Base-by-base conservation (phyloP, 495 filamentous ascomycete genomes). In the Penicillium parvum region DNA sequence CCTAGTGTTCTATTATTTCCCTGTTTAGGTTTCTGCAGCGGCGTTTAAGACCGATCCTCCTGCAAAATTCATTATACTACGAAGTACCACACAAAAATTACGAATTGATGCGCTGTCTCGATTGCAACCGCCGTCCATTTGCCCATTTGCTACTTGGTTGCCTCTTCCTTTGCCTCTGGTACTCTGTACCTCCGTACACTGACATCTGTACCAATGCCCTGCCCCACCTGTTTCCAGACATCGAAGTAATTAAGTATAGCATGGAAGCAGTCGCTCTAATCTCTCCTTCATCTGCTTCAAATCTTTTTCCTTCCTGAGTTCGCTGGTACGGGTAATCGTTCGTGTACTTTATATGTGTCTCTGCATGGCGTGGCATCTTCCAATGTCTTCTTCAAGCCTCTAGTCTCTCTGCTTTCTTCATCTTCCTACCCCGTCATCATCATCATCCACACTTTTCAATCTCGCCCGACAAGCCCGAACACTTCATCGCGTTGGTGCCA, bases 211-310 rank as follows among this genome's bases (percentile, higher is more conserved):
- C 33, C 18, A 36, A 26, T 47, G n/a, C n/a, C n/a, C n/a, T 34
- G 50, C 57, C 57, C 57, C 57, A 57, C 57, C 47, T 22, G 43
- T 51, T 57, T 44, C 38, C 35, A n/a, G n/a, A n/a, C n/a, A n/a
- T 9, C 20, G 36, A 41, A 52, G 22, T 41, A 53, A 50, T 40
- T 44, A 21, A 45, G 43, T 52, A 43, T 52, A 46, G 42, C 17
- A 41, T 49, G 33, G 33, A 33, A 32, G 17, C 41, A 29, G 19
- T 32, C 39, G 34, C 29, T 26, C 37, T 32, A 39, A 42, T 50
- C 46, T 45, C 32, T 23, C 40, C 35, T 53, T 46, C 49, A 36
- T 30, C 37, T 49, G 43, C 44, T 52, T 36, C 29, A 33, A 32
- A 32, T 23, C 47, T 49, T 40, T 42, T 35, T 18, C 33, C 17